Base-by-base conservation (phyloP, 2,329 filamentous ascomycete genomes). In the Talaromyces funiculosus region DNA sequence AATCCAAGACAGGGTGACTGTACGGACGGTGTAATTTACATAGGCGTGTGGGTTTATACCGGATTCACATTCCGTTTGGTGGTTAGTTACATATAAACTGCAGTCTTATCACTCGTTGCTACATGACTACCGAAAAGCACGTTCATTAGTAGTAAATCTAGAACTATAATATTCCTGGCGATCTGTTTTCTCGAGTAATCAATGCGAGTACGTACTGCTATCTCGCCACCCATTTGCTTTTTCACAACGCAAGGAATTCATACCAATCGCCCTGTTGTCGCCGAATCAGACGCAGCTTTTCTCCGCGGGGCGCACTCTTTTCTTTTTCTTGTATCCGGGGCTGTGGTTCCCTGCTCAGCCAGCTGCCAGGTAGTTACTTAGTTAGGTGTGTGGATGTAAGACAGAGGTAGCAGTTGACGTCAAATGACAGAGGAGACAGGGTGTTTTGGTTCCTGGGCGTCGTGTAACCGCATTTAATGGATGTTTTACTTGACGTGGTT, bases 211-310 rank as follows among this genome's bases (percentile, higher is more conserved):
- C n/a, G 9, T 14, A n/a, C n/a, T 16, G 22, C 9, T 45, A 45
- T 51, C 26, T 49, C n/a, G 47, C 53, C 53, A 42, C 53, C 31
- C 9, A 22, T 42, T 57, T 57, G 40, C 54, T 45, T 47, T 49
- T 49, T 56, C 53, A 45, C 47, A 43, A 57, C 55, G 42, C 55
- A 57, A 57, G 55, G 55, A 57, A 49, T 42, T 45, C 55, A 57
- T 57, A 31, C 42, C 55, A 47, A 33, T 26, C 24, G 29, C n/a
- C 22, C 8, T 16, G 0, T 24, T 3, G 20, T 1, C 22, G 20
- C 26, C 37, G 20, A 55, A 55, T 55, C 7, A 37, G 53, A 20
- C 10, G n/a, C 29, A 8, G 47, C n/a, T 31, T 29, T 26, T 26
- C 35, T 26, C 22, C 35, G 37, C 53, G 53, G 37, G 16, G 22